These are phyloP conservation scores for Pseudohyphozyma bogoriensis DNA, from an alignment of 768 basidiomycete species.

Conservation along the genomic window DNA sequence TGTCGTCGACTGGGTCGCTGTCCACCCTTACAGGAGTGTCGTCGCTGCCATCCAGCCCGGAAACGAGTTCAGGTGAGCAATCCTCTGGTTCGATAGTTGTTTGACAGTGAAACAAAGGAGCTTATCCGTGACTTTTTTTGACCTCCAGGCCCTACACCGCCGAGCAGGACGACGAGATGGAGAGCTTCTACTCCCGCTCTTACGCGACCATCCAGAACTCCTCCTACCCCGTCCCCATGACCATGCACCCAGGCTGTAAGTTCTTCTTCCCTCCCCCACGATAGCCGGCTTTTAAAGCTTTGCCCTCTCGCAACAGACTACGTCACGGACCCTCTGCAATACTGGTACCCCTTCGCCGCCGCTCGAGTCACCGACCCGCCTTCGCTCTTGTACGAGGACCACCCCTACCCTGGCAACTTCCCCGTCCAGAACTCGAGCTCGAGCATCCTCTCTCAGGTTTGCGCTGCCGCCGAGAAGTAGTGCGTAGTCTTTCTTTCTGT, in stretches of 20 bases:
- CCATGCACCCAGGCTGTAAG: slow-evolving; percentile 21
- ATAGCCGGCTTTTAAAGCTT: too few species aligned
- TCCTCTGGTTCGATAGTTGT: too few species aligned
- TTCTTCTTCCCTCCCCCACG: not conserved
- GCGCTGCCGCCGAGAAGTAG: slow-evolving; percentile 22
- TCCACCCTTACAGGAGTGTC: slow-evolving; percentile 31
- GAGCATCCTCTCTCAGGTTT: slow-evolving; percentile 29
- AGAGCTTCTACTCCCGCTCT: slow-evolving; percentile 27
- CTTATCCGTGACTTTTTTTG: not conserved
- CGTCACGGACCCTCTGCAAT: not conserved
- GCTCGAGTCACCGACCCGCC: slow-evolving; percentile 15
- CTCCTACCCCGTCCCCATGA: slow-evolving; percentile 16
- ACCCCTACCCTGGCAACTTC: slow-evolving; percentile 26
- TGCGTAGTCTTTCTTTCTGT: not conserved
- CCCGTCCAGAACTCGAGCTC: slow-evolving; percentile 22
- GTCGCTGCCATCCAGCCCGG: slow-evolving; percentile 28
- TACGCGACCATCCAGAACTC: slow-evolving; percentile 20
- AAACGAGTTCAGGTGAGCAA: slow-evolving; percentile 6
- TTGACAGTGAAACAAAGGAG: too few species aligned
- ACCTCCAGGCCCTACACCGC: slow-evolving; percentile 24
- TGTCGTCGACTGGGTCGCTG: slow-evolving; percentile 27
- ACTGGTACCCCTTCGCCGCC: not conserved
- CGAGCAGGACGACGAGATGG: slow-evolving; percentile 22
- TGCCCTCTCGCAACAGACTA: not conserved
- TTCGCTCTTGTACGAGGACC: slow-evolving; percentile 10